Base-by-base conservation (phyloP, 306 rosid genomes). In the Corylus avellana region DNA sequence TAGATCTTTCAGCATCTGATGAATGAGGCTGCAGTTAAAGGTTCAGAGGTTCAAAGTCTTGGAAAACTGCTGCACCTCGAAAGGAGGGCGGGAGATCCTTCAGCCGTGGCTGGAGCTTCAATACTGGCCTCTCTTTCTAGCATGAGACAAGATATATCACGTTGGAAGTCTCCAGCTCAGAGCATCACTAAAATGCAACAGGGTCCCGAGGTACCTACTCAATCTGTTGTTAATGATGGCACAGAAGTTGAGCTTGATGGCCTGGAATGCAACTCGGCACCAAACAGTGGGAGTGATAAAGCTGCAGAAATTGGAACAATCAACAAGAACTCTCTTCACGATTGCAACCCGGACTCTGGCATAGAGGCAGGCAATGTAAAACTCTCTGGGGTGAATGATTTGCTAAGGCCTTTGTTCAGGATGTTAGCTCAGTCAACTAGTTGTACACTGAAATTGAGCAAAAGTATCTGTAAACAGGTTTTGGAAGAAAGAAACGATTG, bases 401-500 rank as follows among this genome's bases (percentile, higher is more conserved):
- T 93, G 93, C 94, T 93, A 88, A 82, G 97, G 98, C 89, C 92
- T 93, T 89, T 96, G 87, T 91, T 90, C 88, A 90, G 97, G 96
- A 87, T 91, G 90, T 92, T 93, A 88, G 96, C 94, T 86, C 92
- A 79, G 86, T 82, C 93, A 77, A 78, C 93, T 93, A 91, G 85
- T 93, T 96, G 92, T 96, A 93, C 92, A 86, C 90, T 96, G 87
- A 96, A 96, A 88, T 96, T 93, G 96, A 91, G 99, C 99, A 87
- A 96, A 93, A 91, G 90, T 96, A 87, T 90, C 85, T 96, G 83
- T 96, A 93, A 93, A 96, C 99, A 96, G 99, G 99, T 93, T 85
- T 79, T 90, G 91, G 98, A 96, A 84, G 99, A 96, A 84, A 94
- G 86, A 89, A 93, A 91, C 85, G 96, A 88, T 82, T 79, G 96